Evolutionary conservation across 108 stramenopile genomes (phyloP).

Genomic region (Fragilaria crotonensis): DNA sequence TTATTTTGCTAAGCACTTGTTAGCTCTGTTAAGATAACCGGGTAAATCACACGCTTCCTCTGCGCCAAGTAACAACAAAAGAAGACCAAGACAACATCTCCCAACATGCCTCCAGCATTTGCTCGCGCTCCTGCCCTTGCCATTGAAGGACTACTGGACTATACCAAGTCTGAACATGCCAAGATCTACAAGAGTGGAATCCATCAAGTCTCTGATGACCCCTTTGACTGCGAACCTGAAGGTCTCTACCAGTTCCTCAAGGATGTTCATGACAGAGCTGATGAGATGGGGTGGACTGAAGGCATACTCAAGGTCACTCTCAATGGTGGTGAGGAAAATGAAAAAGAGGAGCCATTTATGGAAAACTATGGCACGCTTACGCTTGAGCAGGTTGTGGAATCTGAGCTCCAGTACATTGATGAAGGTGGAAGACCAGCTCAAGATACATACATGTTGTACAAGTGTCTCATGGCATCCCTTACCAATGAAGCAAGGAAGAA

Average conservation of each 20-base stretch:
- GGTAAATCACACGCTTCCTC: too few species aligned
- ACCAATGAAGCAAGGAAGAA: not conserved
- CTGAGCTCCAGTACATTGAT: conserved; percentile 1
- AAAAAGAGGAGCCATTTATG: not conserved
- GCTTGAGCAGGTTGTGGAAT: not conserved
- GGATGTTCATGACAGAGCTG: not conserved
- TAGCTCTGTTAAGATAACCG: too few species aligned
- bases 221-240: conserved; percentile 5
- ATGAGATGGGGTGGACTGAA: not conserved
- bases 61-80: too few species aligned
- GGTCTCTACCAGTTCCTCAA: not conserved
- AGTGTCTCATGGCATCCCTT: conserved; percentile 2
- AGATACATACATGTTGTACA: conserved; percentile 1
- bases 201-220: not conserved
- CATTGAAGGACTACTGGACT: not conserved
- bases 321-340: not conserved
- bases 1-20: too few species aligned
- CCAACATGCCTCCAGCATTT: too few species aligned
- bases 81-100: too few species aligned
- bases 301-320: not conserved
- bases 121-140: not conserved
- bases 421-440: not conserved
- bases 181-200: too few species aligned
- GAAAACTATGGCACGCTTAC: conserved; percentile 4
- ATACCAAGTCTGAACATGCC: not conserved